Evolutionary conservation across 2,329 filamentous ascomycete species (phyloP).

Genomic region (Mycosphaerella sp.): DNA sequence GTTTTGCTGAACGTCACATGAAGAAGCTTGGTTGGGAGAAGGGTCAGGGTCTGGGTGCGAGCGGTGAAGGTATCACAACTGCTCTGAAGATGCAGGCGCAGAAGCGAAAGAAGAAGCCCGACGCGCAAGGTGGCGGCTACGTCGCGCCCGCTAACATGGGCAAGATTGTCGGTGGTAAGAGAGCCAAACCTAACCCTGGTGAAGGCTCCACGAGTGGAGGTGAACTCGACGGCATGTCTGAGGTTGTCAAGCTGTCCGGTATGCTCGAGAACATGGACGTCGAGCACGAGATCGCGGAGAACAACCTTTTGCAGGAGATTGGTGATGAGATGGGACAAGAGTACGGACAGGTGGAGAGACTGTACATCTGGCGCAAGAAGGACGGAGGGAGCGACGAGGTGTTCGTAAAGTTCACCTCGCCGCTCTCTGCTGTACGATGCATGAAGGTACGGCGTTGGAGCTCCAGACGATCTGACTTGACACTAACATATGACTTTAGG

Average conservation of each 20-base stretch:
- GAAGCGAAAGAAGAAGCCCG: conserved; percentile 72
- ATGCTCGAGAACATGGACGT: conserved; percentile 86
- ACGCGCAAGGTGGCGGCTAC: conserved; percentile 74
- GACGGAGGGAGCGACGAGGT: conserved; percentile 49
- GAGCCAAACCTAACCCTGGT: conserved; percentile 38
- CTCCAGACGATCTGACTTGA: too few relatives aligned
- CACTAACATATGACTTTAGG: conserved; percentile 31
- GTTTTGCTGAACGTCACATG: conserved; percentile 83
- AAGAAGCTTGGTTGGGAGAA: conserved; percentile 90
- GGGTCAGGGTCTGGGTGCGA: conserved; percentile 78
- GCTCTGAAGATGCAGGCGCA: conserved; percentile 79
- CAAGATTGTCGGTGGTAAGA: conserved; percentile 73
- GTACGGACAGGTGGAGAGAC: conserved; percentile 39
- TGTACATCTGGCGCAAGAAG: conserved; percentile 53
- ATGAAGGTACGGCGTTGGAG: conserved; percentile 54
- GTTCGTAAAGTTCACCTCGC: conserved; percentile 88
- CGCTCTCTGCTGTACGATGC: conserved; percentile 79
- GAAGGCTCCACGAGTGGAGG: conserved; percentile 13
- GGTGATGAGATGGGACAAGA: conserved; percentile 87
- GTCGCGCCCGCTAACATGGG: conserved; percentile 61
- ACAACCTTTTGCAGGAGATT: conserved; percentile 80
- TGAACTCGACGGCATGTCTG: conserved; percentile 54
- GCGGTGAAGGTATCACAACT: conserved; percentile 74
- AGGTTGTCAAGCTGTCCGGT: conserved; percentile 72
- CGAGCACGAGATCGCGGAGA: conserved; percentile 64